phyloP scores from a whole-genome alignment of 2,329 filamentous ascomycete species.

The Aspergillus phoenicis region DNA sequence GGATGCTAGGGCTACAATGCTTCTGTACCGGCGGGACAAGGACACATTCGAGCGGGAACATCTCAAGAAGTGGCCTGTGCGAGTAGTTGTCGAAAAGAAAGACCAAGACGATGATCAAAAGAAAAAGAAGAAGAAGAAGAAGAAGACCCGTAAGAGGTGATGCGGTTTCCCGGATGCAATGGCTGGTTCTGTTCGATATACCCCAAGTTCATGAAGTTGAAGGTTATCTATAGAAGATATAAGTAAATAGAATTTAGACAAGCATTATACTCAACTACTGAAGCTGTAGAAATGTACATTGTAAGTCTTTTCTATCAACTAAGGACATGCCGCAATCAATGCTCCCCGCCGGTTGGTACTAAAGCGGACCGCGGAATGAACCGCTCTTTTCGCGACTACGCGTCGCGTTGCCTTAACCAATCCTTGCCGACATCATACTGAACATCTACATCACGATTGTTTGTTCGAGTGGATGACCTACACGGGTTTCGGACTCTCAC shows the following conservation, averaged over 20 bases:
- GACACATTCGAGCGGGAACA: slow-evolving; percentile 81
- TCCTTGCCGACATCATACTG: not conserved
- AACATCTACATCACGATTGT: not conserved
- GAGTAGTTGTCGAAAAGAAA: slow-evolving; percentile 36
- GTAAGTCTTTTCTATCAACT: not conserved
- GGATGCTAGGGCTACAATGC: slow-evolving; percentile 88
- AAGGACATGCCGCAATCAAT: not conserved
- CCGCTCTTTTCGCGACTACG: slow-evolving; percentile 1
- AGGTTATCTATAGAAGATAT: not conserved
- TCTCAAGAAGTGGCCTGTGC: slow-evolving; percentile 63
- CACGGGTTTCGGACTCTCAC: too few relatives aligned
- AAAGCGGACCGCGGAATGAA: slow-evolving; percentile 1
- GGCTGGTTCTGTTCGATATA: slow-evolving; percentile 19
- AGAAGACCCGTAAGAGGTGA: slow-evolving; percentile 49
- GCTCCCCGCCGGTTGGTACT: not conserved
- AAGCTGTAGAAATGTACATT: not conserved
- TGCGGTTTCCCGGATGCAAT: slow-evolving; percentile 5
- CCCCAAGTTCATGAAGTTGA: slow-evolving; percentile 17
- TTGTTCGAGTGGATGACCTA: not conserved
- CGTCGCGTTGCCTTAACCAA: not conserved
- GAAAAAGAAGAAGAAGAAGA: slow-evolving; percentile 53
- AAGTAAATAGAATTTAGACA: not conserved
- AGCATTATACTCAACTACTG: not conserved
- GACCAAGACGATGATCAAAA: slow-evolving; percentile 40
- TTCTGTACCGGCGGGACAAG: slow-evolving; percentile 82